These are phyloP conservation scores for Neofusicoccum kwambonambiense DNA, from an alignment of 2,329 filamentous ascomycete species.

Conservation along the genomic window DNA sequence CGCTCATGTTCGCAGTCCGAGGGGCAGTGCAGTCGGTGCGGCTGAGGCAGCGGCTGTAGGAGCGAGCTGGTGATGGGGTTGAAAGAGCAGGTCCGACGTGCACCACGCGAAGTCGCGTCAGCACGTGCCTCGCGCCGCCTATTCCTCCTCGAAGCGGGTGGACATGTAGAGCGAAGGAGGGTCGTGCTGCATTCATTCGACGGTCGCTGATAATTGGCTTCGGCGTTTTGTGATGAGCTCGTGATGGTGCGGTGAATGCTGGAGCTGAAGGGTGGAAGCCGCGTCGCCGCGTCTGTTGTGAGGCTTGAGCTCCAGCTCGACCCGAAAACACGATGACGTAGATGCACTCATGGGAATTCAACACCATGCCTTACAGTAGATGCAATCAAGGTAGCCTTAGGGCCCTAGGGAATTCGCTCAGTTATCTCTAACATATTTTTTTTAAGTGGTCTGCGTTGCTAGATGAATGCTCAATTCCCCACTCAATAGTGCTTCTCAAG, in stretches of 20 bases:
- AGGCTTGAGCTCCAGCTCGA: no score
- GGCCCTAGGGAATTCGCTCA: no score
- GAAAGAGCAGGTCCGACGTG: slow-evolving; percentile 1
- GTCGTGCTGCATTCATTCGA: not conserved
- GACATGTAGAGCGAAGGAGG: not conserved
- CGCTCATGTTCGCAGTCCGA: slow-evolving; percentile 4
- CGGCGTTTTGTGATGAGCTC: not conserved
- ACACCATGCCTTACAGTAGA: no score
- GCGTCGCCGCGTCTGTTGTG: no score
- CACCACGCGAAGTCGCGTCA: slow-evolving; percentile 29
- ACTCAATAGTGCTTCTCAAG: no score
- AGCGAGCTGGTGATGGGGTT: not conserved
- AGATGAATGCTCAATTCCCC: no score
- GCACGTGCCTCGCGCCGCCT: slow-evolving; percentile 29
- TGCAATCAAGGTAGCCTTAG: no score
- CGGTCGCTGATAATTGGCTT: not conserved
- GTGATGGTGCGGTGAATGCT: not conserved
- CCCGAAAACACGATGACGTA: no score
- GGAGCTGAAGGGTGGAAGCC: not conserved
- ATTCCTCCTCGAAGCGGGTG: not conserved
- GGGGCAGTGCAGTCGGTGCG: not conserved
- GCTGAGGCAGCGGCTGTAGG: not conserved
- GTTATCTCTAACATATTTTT: no score
- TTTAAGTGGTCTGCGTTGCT: no score
- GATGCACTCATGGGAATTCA: no score